Evolutionary conservation across 2,329 filamentous ascomycete species (phyloP).

Genomic region (Cladosporium velox): DNA sequence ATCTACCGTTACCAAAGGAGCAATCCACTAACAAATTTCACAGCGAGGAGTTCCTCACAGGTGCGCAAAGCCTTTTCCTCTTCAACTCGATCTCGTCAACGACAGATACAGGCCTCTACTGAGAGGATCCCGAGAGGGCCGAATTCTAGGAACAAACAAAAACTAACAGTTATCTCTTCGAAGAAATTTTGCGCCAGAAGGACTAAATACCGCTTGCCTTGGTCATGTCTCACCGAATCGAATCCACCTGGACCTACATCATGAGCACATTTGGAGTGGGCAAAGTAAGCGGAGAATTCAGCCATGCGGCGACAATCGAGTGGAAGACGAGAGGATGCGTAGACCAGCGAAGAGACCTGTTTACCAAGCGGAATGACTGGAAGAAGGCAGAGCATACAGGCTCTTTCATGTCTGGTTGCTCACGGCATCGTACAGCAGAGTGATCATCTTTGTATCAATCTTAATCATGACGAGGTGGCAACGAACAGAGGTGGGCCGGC

Average conservation of each 20-base stretch:
- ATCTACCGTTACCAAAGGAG: not conserved
- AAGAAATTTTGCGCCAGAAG: slow-evolving; percentile 22
- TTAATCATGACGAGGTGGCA: not conserved
- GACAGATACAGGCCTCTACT: slow-evolving; percentile 56
- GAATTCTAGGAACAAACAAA: not conserved
- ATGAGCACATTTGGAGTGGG: not conserved
- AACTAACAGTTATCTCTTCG: not conserved
- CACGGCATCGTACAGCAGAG: not conserved
- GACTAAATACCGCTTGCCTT: not conserved
- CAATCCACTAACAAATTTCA: not conserved
- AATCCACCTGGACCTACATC: not conserved
- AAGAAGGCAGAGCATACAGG: not conserved
- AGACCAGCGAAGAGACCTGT: not conserved
- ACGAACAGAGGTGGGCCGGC: not conserved
- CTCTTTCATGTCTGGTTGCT: not conserved
- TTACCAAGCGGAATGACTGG: not conserved
- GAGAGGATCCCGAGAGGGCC: slow-evolving; percentile 23
- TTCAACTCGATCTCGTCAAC: slow-evolving; percentile 54
- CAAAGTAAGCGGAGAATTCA: not conserved
- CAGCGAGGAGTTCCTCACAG: slow-evolving; percentile 57
- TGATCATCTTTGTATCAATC: not conserved
- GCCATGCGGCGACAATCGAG: not conserved
- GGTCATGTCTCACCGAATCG: not conserved
- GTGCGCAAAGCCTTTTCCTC: slow-evolving; percentile 57
- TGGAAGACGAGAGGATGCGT: not conserved